Evolutionary conservation across 169 alveolate species (phyloP), one percentile per base, ranked within the genome.

Genomic region (Plasmodium gonderi): DNA sequence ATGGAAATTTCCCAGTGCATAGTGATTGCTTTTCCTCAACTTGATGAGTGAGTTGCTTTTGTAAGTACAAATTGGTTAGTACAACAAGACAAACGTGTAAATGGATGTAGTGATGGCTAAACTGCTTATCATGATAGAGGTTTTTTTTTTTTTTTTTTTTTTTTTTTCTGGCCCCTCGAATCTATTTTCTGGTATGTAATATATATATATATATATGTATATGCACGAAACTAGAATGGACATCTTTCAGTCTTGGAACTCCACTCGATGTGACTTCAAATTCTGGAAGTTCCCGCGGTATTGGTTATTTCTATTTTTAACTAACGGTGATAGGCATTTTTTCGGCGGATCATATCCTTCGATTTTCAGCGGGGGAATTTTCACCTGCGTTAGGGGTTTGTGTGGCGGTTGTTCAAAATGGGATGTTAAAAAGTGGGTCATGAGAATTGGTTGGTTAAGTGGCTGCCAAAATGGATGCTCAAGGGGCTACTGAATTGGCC

Each of bases 311-410:
- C 92, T 83, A 36, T 83, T 83, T 76, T 83, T 83, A 23, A 45
- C 75, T 36, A 83, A 42, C 14, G 97, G 97, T 26, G 95, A 79
- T 11, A 94, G 91, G 72, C 97, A 95, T 78, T 95, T 91, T 45
- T 77, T 80, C 6, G 97, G 97, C 26, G 96, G 97, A 51, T 95
- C 97, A 79, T 95, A 95, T 17, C 96, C 96, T 79, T 95, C 97
- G 17, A 91, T 90, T 67, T 65, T 87, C 64, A 95, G 67, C 33
- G 97, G 97, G 36, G 97, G 97, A 11, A 95, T 95, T 60, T 92
- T 94, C 9, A 95, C 96, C 97, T 95, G 90, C 20, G 42, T n/a
- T n/a, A n/a, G n/a, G n/a, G n/a, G n/a, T n/a, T n/a, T n/a, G 29
- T 67, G 68, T 7, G 31, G 7, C 17, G 36, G 72, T 42, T 0